Percentiles rank a stretch among this genome's conserved stretches.
Evolutionary conservation across 331 rosid species (phyloP).

Genomic region (Malus hybrid): DNA sequence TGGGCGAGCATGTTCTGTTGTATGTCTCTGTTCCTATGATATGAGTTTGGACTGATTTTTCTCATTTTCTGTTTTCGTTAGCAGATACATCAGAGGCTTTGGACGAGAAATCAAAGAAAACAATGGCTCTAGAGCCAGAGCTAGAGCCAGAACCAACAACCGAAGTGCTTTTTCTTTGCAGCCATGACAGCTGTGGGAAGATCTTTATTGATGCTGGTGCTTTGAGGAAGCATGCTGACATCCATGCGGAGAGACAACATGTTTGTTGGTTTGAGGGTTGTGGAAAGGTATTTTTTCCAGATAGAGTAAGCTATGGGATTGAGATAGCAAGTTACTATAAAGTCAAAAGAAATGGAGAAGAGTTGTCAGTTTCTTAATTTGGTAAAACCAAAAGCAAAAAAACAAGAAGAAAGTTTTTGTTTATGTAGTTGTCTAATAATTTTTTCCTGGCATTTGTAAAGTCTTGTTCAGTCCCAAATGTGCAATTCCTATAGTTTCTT

Average conservation of each 20-base stretch:
- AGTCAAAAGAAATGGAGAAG: not conserved
- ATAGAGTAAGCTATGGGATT: not conserved
- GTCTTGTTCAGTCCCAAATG: not conserved
- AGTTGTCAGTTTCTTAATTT: not conserved
- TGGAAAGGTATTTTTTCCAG: slow-evolving; percentile 60
- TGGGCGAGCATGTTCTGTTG: not conserved
- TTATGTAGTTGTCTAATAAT: not conserved
- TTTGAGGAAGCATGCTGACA: slow-evolving; percentile 91
- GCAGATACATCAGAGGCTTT: slow-evolving; percentile 59
- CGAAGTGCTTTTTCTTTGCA: slow-evolving; percentile 92
- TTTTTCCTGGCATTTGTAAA: not conserved
- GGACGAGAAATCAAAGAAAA: slow-evolving; percentile 59
- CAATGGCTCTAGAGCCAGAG: slow-evolving; percentile 62
- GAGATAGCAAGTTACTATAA: not conserved
- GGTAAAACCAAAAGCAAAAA: not conserved
- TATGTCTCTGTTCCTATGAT: not conserved
- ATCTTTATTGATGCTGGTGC: slow-evolving; percentile 92
- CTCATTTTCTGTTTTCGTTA: slow-evolving; percentile 16
- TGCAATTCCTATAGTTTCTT: not conserved
- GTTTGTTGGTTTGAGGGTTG: slow-evolving; percentile 85
- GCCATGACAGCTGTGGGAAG: slow-evolving; percentile 85
- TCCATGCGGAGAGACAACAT: slow-evolving; percentile 89
- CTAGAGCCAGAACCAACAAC: slow-evolving; percentile 96
- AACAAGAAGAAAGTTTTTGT: not conserved
- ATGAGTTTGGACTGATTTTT: slow-evolving; percentile 8